Evolutionary conservation across 192 early-diverging fungal species (phyloP).

Genomic region (Neocallimastix lanati): DNA sequence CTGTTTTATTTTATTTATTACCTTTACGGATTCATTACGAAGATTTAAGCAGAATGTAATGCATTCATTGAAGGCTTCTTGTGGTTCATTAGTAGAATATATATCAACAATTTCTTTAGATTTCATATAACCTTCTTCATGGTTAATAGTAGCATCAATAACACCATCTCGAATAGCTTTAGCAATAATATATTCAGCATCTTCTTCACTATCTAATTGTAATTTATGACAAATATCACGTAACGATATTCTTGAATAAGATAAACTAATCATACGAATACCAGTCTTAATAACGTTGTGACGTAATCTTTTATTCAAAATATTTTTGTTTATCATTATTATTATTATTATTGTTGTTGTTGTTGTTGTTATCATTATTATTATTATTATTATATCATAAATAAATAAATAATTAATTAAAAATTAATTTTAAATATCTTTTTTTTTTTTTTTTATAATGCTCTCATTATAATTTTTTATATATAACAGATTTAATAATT

Average conservation of each 20-base stretch:
- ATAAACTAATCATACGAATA: slow-evolving; percentile 85
- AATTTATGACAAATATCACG: slow-evolving; percentile 92
- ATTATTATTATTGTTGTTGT: too few species aligned
- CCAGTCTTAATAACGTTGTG: slow-evolving; percentile 99
- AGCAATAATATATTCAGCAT: slow-evolving; percentile 96
- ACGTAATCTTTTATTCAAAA: slow-evolving; percentile 32
- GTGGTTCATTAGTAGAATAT: slow-evolving; percentile 93
- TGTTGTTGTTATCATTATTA: too few species aligned
- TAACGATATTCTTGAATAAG: slow-evolving; percentile 91
- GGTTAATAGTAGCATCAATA: slow-evolving; percentile 88
- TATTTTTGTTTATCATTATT: too few species aligned
- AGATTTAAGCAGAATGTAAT: slow-evolving; percentile 89
- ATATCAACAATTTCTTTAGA: slow-evolving; percentile 86
- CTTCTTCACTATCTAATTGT: slow-evolving; percentile 93
- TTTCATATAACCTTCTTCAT: slow-evolving; percentile 82
- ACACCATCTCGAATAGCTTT: slow-evolving; percentile 98
- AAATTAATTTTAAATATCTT: too few species aligned
- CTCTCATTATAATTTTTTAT: too few species aligned
- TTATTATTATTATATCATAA: too few species aligned
- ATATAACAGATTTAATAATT: too few species aligned
- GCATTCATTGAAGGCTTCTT: slow-evolving; percentile 82
- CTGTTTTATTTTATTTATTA: slow-evolving; percentile 1
- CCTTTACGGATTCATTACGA: slow-evolving; percentile 92
- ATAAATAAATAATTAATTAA: too few species aligned
- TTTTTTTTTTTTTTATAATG: too few species aligned